Base-by-base conservation (phyloP, 352 stramenopile genomes). In the Proteromonas lacertae region DNA sequence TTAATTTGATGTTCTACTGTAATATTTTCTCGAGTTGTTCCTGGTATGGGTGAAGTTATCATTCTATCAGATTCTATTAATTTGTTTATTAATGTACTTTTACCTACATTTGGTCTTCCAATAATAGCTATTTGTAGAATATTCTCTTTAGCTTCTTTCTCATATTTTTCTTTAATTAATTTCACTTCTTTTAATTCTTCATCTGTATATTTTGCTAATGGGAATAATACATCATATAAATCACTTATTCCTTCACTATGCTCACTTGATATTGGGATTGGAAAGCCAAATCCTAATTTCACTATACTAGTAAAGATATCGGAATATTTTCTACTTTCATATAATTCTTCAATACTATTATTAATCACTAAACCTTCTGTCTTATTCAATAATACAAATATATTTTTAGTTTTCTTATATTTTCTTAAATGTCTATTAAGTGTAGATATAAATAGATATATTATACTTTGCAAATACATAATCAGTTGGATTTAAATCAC, bases 21-120 rank as follows among this genome's bases (percentile, higher is more conserved):
- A 17, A 64, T 53, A 20, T 50, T 36, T 33, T 66, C 57, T 5
- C 57, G 38, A 17, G 57, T 66, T 7, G 65, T 33, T 25, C 57
- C 57, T 2, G 57, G 43, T 21, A 50, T 45, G 10, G 55, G 49
- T 4, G 56, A 56, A 4, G 57, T 41, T 19, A 60, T 55, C 20
- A 57, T 36, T 9, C 53, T 35, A 13, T 60, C 41, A 32, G 55
- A 44, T 25, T 47, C 46, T 3, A 66, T 26, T 13, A 66, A 33
- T 3, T 38, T 45, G 35, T 66, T 66, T 4, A 64, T 25, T 4
- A 66, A 39, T 7, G 55, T 64, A 23, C 45, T 58, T 38, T 66
- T 66, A 6, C 56, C 56, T 22, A 62, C 55, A 41, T 66, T 60
- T 4, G 52, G 52, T n/a, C 49, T 32, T 0, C 57, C 57, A 6